Conservation (phyloP, 2,329 filamentous ascomycete species). For the Cladophialophora exuberans region DNA sequence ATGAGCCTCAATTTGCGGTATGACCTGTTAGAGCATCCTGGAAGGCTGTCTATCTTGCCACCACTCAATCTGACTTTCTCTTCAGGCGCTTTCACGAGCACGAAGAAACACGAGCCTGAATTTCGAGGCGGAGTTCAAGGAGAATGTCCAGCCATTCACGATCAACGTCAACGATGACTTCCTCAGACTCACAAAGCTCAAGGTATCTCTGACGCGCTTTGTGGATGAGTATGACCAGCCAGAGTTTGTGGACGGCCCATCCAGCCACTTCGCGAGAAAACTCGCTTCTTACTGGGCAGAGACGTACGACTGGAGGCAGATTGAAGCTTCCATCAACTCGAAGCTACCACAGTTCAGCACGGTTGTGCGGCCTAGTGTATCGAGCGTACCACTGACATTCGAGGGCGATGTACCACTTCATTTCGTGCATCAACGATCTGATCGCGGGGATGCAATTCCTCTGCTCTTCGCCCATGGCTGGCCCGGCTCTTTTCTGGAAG, state of each 20-base stretch:
- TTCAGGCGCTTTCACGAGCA: no score
- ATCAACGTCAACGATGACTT: slow-evolving; percentile 18
- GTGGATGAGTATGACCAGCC: slow-evolving; percentile 10
- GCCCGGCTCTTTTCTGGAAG: slow-evolving; percentile 43
- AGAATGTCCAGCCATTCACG: slow-evolving; percentile 14
- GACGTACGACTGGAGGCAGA: slow-evolving; percentile 18
- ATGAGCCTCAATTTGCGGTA: no score
- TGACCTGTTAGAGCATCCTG: no score
- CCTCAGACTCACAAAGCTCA: slow-evolving; percentile 14
- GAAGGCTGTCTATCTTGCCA: no score
- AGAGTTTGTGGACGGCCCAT: slow-evolving; percentile 15
- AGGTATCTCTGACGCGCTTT: slow-evolving; percentile 19
- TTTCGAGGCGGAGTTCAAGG: slow-evolving; percentile 15
- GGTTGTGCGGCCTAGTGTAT: background rate
- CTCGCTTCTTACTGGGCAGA: slow-evolving; percentile 14
- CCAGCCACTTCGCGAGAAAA: background rate
- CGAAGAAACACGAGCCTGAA: slow-evolving; percentile 8
- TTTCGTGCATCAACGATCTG: slow-evolving; percentile 30
- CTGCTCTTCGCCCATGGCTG: slow-evolving; percentile 43
- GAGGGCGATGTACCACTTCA: slow-evolving; percentile 28
- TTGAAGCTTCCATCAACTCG: slow-evolving; percentile 16
- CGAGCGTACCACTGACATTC: background rate
- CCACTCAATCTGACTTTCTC: no score
- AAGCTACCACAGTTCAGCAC: slow-evolving; percentile 18
- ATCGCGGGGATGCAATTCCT: slow-evolving; percentile 38